Evolutionary conservation across 139 green algal species (phyloP), one percentile per base, ranked within the genome.

Genomic region (Chlorella sp.): DNA sequence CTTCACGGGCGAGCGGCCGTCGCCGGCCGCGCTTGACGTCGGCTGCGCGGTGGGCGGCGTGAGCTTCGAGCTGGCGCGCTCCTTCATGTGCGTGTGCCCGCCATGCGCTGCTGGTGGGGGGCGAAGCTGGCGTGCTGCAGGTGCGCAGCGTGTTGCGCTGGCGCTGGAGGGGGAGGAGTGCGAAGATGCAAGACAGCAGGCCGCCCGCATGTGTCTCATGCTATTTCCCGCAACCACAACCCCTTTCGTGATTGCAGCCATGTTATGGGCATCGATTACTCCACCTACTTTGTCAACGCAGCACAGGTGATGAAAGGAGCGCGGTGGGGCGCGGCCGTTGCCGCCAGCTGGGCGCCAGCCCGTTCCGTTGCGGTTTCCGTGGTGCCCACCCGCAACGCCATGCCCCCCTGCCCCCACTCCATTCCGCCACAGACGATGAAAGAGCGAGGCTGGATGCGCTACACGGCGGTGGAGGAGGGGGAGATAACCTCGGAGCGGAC

Each of bases 181-280:
- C n/a, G n/a, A n/a, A n/a, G n/a, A n/a, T n/a, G n/a, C n/a, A n/a
- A n/a, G n/a, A n/a, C n/a, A n/a, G n/a, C n/a, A n/a, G n/a, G n/a
- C n/a, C n/a, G n/a, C n/a, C n/a, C n/a, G n/a, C n/a, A n/a, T n/a
- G n/a, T n/a, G n/a, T n/a, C n/a, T n/a, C n/a, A n/a, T n/a, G n/a
- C n/a, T n/a, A n/a, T n/a, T n/a, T n/a, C n/a, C n/a, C n/a, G n/a
- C n/a, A n/a, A n/a, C n/a, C n/a, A n/a, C n/a, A n/a, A n/a, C n/a
- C n/a, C n/a, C n/a, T n/a, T n/a, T n/a, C n/a, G n/a, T n/a, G n/a
- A n/a, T n/a, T n/a, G n/a, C n/a, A n/a, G 74, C 3, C 55, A 88
- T 46, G 91, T 93, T 7, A 40, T 93, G n/a, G 91, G 87, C 50
- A 83, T 95, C 25, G 92, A 96, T 77, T 78, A 51, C 71, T 83